These are phyloP conservation scores for Jatropha curcas DNA, from an alignment of 345 rosid species.

Conservation along the genomic window DNA sequence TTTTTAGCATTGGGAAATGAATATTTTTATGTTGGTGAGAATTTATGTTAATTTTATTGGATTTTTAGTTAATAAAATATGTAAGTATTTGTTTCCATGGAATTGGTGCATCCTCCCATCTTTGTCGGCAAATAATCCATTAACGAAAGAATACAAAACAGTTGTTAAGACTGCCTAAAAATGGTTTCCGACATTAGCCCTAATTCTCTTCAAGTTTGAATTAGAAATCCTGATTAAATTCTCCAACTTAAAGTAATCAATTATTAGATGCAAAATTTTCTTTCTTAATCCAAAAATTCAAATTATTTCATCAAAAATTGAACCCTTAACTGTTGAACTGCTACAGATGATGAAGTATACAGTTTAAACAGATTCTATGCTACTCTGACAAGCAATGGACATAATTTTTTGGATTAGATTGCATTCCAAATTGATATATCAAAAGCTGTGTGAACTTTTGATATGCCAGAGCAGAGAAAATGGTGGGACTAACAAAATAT, in stretches of 20 bases:
- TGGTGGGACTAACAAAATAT: conserved; percentile 43
- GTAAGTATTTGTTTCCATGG: conserved; percentile 2
- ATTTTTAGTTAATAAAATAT: no score
- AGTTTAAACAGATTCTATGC: conserved; percentile 12
- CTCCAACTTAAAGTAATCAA: no score
- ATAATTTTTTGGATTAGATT: conserved; percentile 27
- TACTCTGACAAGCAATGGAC: conserved; percentile 28
- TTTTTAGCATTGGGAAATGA: no score
- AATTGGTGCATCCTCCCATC: conserved; percentile 16
- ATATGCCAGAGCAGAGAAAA: conserved; percentile 14
- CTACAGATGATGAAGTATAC: background rate
- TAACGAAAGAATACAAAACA: background rate
- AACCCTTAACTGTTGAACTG: no score
- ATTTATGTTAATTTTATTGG: no score
- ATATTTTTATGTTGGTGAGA: no score
- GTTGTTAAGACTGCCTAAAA: background rate
- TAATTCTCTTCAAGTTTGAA: no score
- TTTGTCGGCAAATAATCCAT: conserved; percentile 32
- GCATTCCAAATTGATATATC: conserved; percentile 3
- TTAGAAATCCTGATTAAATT: no score
- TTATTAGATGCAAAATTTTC: no score
- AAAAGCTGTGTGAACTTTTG: conserved; percentile 11
- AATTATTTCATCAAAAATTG: no score
- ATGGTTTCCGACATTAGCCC: no score
- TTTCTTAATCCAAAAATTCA: no score